Evolutionary conservation across 176 grass and related monocot species (phyloP), one percentile per base, ranked within the genome.

Genomic region (Hyparrhenia diplandra): DNA sequence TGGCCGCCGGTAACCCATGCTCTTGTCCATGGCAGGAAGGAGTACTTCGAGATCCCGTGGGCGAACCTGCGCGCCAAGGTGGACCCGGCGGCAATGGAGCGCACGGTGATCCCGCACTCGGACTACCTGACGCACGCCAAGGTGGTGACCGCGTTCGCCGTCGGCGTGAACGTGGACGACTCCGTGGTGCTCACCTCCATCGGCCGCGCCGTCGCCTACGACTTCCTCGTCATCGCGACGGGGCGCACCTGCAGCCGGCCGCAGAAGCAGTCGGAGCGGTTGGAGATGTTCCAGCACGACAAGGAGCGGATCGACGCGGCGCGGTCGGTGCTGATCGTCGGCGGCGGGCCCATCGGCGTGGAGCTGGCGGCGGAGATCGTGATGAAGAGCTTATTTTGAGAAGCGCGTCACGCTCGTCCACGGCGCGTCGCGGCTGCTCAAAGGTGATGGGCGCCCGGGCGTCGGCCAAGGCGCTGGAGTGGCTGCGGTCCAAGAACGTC

Each of bases 11-110:
- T n/a, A n/a, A n/a, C n/a, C n/a, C n/a, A n/a, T n/a, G n/a, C n/a
- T n/a, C n/a, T n/a, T n/a, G 10, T 57, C 55, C 55, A 51, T 9
- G n/a, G 32, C 46, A 91, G 88, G 73, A 95, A 95, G 77, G 92
- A 92, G 69, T 95, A 92, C 71, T 92, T 95, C 34, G 92, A 95
- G 89, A 85, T 95, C 40, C 84, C 89, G 3, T 95, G 92, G 92
- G 92, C 81, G n/a, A 95, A 89, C 75, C 41, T 95, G n/a, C 87
- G 92, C 16, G 87, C 92, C 21, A 92, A 83, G 69, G 85, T 92
- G 31, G 89, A 95, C 1, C 89, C 84, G 4, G 5, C 82, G 6
- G 64, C 81, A 11, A 74, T 88, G 45, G 87, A 85, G 34, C 88
- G 80, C 49, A 84, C 92, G 0, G 72, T 95, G 49, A 83, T 95